Evolutionary conservation across 2,329 filamentous ascomycete species (phyloP), one percentile per base, ranked within the genome.

Genomic region (Exophiala calicioides): DNA sequence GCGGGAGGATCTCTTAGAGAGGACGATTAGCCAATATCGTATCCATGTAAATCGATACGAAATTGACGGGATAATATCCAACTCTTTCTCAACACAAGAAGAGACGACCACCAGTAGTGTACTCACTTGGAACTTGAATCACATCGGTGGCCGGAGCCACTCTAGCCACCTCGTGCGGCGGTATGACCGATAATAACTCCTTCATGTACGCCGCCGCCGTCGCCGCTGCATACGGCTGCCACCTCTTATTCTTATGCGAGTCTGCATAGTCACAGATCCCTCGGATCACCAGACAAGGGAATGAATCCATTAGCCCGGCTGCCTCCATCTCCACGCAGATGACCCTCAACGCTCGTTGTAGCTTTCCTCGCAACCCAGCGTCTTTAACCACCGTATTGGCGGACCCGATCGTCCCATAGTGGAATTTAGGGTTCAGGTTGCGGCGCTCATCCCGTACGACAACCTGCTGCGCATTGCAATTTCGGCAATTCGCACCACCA

Each of bases 341-440:
- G 15, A 26, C 32, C 2, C 32, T 20, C 15, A 23, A 20, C 3
- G 48, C 30, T 6, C 35, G 15, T 5, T 30, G 8, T 7, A 47
- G 3, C 15, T 26, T 9, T 23, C 57, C 24, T 27, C 24, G 24
- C 7, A 27, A 27, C 24, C 24, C 24, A 27, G 44, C 52, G 36
- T 58, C 46, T 26, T 59, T 61, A 6, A 62, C 52, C 2, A 63
- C 56, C 18, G 56, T 51, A 32, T 65, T 61, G 2, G 56, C 60
- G 3, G 62, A 64, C 8, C 46, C 61, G 20, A 64, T 60, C 0
- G 43, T 48, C 1, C 61, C 60, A 31, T 63, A 62, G 31, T 65
- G 59, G 16, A 62, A 47, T 7, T 40, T 36, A 5, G 47, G 46
- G 4, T 21, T 15, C 3, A 16, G 5, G 18, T 29, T 34, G n/a